These are phyloP conservation scores for Malus hybrid DNA, from an alignment of 331 rosid genomes.

Conservation along the genomic window DNA sequence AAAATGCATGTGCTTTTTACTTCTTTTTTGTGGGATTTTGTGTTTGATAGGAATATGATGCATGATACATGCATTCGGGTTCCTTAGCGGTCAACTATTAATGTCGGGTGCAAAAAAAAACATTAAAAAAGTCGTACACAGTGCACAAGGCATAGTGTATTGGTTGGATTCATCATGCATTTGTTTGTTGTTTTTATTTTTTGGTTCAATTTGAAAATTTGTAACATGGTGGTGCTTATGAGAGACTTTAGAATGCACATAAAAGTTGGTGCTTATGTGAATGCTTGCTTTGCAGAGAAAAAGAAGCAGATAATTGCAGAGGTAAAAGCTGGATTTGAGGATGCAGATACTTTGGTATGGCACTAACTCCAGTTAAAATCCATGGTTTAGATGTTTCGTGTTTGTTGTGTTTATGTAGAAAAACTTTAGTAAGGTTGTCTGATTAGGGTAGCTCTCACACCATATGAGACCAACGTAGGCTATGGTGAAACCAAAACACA, in stretches of 20 bases:
- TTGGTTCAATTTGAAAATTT: neutral
- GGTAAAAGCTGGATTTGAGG: constrained; percentile 48
- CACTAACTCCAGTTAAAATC: neutral
- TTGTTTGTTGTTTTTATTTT: neutral
- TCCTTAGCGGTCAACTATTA: too few species aligned
- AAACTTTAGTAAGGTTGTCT: too few species aligned
- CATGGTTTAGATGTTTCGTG: neutral
- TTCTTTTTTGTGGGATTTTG: neutral
- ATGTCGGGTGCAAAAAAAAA: too few species aligned
- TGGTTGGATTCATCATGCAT: neutral
- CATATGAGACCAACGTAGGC: too few species aligned
- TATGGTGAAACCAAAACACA: too few species aligned
- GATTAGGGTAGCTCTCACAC: too few species aligned
- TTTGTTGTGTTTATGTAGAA: too few species aligned
- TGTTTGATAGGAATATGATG: neutral
- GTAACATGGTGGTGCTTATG: neutral
- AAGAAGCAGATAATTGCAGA: constrained; percentile 46
- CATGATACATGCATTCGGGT: too few species aligned
- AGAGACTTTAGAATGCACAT: neutral
- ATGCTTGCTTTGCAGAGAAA: constrained; percentile 24
- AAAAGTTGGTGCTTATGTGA: neutral
- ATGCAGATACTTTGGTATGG: constrained; percentile 49
- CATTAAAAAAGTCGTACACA: too few species aligned
- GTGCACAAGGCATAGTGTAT: neutral
- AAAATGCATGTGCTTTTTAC: neutral